Base-by-base conservation (phyloP, 371 early-diverging fungal species). In the Mucor circinelloides region DNA sequence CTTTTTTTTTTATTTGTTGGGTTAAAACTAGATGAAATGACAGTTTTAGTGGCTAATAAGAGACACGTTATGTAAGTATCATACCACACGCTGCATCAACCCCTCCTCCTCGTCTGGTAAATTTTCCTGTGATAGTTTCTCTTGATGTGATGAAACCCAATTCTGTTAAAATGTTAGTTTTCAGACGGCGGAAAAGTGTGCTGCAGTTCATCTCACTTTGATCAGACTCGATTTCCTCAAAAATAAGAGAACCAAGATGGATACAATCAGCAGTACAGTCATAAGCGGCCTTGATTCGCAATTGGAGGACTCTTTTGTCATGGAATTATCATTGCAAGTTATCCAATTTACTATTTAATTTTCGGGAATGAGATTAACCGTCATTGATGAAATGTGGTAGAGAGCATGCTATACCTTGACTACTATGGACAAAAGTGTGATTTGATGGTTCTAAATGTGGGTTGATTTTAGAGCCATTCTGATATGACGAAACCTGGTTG, bases 21-120 rank as follows among this genome's bases (percentile, higher is more conserved):
- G 27, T 31, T 55, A 55, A 55, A 55, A 55, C 55, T 55, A 55
- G 13, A 55, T 31, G 6, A 55, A 46, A 36, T 50, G 50, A 50
- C 50, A 50, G 50, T 23, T 21, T 50, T 13, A 23, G 23, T 50
- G 1, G 21, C 23, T 25, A 12, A 13, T 28, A 55, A 55, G 15
- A 28, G 58, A 34, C 28, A 19, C 28, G 19, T 34, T 21, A 36
- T 34, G 44, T 28, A 10, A 8, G 23, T 1, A 50, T 19, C 60
- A 40, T 52, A 59, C 67, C 60, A 60, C 60, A 25, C 66, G 27
- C 9, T 67, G 60, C 61, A 67, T 67, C 17, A 67, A 25, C 21
- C 67, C 67, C 10, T 60, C 67, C 42, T 67, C 60, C 23, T 67
- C 67, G 19, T 67, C 67, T 2, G 60, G 19, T 32, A 60, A 54